Evolutionary conservation across 2,329 filamentous ascomycete genomes (phyloP).

Genomic region (Botrytis hyacinthi): DNA sequence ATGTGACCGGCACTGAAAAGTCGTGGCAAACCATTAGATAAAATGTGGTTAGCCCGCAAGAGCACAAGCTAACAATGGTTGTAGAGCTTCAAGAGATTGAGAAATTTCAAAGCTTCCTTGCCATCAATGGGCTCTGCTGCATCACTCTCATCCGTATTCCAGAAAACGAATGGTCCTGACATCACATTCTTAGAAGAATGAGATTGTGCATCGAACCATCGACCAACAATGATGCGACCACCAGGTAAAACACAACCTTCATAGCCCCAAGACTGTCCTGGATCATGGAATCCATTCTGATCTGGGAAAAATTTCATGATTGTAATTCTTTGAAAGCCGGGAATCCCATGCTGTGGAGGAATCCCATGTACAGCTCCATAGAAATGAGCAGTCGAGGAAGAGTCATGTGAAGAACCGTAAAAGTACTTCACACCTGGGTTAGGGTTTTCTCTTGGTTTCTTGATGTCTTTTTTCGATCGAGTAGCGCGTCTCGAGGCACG

Average conservation of each 20-base stretch:
- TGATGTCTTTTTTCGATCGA: not conserved
- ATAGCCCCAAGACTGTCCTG: constrained; percentile 44
- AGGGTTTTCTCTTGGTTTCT: not conserved
- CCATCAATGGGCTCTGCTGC: constrained; percentile 22
- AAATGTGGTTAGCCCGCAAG: not conserved
- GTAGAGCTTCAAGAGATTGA: constrained; percentile 1
- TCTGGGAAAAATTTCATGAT: constrained; percentile 50
- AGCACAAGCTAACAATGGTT: not conserved
- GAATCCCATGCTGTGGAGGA: constrained; percentile 47
- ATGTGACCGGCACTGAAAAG: not conserved
- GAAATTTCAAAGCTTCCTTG: constrained; percentile 32
- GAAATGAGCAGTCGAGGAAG: constrained; percentile 33
- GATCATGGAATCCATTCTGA: constrained; percentile 27
- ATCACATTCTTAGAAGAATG: constrained; percentile 15
- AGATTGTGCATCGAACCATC: constrained; percentile 45
- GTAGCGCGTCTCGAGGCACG: constrained; percentile 6
- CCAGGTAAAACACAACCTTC: constrained; percentile 49
- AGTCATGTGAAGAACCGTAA: constrained; percentile 42
- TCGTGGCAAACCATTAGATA: not conserved
- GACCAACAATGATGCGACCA: constrained; percentile 47
- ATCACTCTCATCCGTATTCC: constrained; percentile 35
- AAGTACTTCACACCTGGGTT: constrained; percentile 30
- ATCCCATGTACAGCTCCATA: constrained; percentile 51
- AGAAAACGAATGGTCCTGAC: constrained; percentile 41
- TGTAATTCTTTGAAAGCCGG: constrained; percentile 53